Evolutionary conservation across 75 land plant genomes (phyloP), one percentile per base, ranked within the genome.

Genomic region (Selaginella tamariscina): DNA sequence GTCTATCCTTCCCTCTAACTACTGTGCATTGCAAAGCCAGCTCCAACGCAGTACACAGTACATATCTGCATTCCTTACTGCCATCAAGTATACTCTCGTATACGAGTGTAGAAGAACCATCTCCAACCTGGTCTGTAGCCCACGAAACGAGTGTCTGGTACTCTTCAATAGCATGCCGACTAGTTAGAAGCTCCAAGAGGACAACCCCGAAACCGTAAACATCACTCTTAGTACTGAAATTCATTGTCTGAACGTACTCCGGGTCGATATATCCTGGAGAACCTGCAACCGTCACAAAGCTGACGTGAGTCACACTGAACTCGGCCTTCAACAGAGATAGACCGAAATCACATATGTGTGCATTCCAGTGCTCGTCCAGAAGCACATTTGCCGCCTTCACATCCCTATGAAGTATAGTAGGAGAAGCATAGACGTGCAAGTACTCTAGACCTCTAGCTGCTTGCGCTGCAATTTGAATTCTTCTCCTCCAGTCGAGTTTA

Each of bases 171-270:
- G n/a, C n/a, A n/a, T n/a, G 67, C 59, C 81, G 71, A 15, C 87
- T 84, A 59, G 73, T 79, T 68, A 85, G 65, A 33, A 85, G 27
- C 76, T 82, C 85, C 67, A 82, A 71, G 76, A 82, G 54, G 26
- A 85, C 68, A 33, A 82, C 77, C 2, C 87, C 87, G 65, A 82
- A 82, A 28, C 74, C 78, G 63, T 79, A 82, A 1, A 85, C 78
- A 65, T 82, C 87, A 65, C 79, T 71, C 18, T 75, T 81, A 69
- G 67, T 79, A 67, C 66, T 62, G 68, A 72, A 65, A 20, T 60
- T 29, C 29, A 39, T 62, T 2, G 31, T 67, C 39, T 1, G 18
- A 72, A 72, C 76, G 62, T 80, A 77, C n/a, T 82, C 79, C n/a
- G 72, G 72, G 55, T 72, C 74, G 8, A 72, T 15, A 56, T 72